Conservation (phyloP, 1,139 yeast species). For the Suhomyces yuchorum region DNA sequence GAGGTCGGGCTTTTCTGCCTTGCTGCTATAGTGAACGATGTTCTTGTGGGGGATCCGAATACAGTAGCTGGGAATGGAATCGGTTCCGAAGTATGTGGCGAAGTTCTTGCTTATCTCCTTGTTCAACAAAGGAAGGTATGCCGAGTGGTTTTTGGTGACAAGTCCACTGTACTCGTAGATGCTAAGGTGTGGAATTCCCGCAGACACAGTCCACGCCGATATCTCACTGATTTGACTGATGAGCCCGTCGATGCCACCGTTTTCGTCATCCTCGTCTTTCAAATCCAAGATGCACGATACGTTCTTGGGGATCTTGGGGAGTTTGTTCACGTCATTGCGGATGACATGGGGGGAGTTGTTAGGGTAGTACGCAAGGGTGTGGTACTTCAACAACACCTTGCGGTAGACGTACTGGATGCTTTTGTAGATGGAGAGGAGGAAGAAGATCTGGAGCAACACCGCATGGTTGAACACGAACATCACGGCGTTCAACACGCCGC, state of each 20-base stretch:
- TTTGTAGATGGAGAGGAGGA: constrained; percentile 57
- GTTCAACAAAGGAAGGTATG: constrained; percentile 54
- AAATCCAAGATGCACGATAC: constrained; percentile 72
- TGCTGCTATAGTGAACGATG: constrained; percentile 46
- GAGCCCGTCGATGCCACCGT: constrained; percentile 85
- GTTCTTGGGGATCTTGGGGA: constrained; percentile 75
- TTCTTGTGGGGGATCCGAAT: constrained; percentile 66
- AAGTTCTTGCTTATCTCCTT: constrained; percentile 63
- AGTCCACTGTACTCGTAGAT: constrained; percentile 82
- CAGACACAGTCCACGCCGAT: constrained; percentile 83
- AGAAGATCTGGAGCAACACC: constrained; percentile 55
- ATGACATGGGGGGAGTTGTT: constrained; percentile 84
- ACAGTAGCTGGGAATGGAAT: constrained; percentile 60
- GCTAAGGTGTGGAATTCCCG: constrained; percentile 72
- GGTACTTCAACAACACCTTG: constrained; percentile 55
- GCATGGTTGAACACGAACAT: constrained; percentile 31
- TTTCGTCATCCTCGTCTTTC: constrained; percentile 76
- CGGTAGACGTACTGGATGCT: constrained; percentile 56
- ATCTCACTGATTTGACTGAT: constrained; percentile 76
- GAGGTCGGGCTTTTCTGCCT: constrained; percentile 49
- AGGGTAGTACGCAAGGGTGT: constrained; percentile 73
- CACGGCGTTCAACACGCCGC: constrained; percentile 2
- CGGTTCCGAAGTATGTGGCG: constrained; percentile 73
- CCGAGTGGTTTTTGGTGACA: constrained; percentile 43
- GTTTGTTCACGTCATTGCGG: constrained; percentile 73